These are phyloP conservation scores for Chrysanthemum lavandulifolium DNA, from an alignment of 129 eudicot genomes.

Conservation along the genomic window DNA sequence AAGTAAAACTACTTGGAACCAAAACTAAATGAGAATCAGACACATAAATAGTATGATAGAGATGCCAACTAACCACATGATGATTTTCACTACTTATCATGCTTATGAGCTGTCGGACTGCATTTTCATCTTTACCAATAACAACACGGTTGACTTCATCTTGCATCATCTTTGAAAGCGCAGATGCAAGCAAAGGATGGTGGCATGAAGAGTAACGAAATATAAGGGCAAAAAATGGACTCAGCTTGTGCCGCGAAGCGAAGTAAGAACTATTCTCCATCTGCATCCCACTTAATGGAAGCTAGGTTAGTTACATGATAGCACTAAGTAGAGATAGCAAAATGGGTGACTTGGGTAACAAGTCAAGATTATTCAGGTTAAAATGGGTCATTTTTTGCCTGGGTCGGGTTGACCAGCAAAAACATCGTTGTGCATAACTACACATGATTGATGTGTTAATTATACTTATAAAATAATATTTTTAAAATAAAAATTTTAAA, in stretches of 20 bases:
- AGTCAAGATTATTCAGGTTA: background rate
- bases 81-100: conserved; percentile 95
- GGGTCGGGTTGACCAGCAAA: background rate
- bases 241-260: conserved; percentile 88
- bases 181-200: conserved; percentile 93
- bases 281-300: conserved; percentile 47
- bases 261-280: conserved; percentile 84
- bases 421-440: too few species aligned
- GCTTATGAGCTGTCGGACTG: conserved; percentile 91
- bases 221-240: conserved; percentile 91
- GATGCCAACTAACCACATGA: conserved; percentile 81
- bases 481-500: background rate
- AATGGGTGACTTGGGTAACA: conserved; percentile 3
- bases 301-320: conserved; percentile 10
- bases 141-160: conserved; percentile 82
- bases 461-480: background rate
- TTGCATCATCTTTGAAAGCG: conserved; percentile 91
- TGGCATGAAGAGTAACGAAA: conserved; percentile 97
- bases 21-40: conserved; percentile 7
- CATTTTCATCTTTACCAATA: conserved; percentile 96
- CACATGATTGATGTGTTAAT: background rate
- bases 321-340: background rate
- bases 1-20: conserved; percentile 19
- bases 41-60: background rate
- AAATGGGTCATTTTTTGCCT: background rate